phyloP scores from a whole-genome alignment of 192 early-diverging fungal species.

The Helicostylum pulchrum region DNA sequence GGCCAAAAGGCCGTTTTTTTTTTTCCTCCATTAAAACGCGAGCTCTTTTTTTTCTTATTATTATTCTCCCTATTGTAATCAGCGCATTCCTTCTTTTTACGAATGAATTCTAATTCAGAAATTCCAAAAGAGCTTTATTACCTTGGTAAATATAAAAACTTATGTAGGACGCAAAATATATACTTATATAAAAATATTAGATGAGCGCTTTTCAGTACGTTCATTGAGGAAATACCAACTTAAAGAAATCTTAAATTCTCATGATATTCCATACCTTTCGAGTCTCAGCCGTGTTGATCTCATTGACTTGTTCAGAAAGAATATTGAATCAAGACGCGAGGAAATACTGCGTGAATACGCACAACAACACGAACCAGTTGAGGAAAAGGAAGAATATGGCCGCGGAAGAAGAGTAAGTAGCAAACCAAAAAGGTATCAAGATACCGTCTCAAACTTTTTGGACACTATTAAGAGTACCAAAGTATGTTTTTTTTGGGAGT shows the following conservation, averaged over 20 bases:
- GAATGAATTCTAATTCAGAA: not conserved
- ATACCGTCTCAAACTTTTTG: no score
- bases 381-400: no score
- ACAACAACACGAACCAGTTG: no score
- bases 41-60: not conserved
- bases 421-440: no score
- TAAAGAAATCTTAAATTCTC: not conserved
- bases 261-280: not conserved
- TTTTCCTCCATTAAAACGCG: no score
- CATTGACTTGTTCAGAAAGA: not conserved
- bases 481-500: no score
- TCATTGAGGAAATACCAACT: slow-evolving; percentile 5
- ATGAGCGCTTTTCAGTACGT: not conserved
- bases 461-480: no score
- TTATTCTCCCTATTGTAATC: not conserved
- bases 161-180: not conserved
- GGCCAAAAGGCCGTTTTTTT: no score
- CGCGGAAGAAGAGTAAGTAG: no score
- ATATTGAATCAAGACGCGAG: not conserved
- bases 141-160: not conserved
- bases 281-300: not conserved
- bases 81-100: no score
- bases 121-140: slow-evolving; percentile 5
- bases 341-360: not conserved
- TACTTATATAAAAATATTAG: not conserved